Base-by-base conservation (phyloP, 768 basidiomycete genomes). In the Boletus huronensis region DNA sequence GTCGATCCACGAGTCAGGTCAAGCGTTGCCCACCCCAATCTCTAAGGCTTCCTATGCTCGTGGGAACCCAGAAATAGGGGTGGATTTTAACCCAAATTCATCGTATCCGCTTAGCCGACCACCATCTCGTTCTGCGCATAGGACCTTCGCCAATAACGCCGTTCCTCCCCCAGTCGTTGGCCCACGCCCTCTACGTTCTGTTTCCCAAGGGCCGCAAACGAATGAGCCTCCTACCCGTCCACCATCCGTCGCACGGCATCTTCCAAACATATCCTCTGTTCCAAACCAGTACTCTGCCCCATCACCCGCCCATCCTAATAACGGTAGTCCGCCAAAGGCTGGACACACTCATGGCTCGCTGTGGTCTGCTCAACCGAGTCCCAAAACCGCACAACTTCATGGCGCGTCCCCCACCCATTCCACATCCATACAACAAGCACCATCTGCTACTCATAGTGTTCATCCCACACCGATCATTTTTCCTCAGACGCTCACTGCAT, bases 181-280 rank as follows among this genome's bases (percentile, higher is more conserved):
- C 4, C 64, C 65, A 10, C 67, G 71, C 28, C 61, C 71, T 50
- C 34, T 50, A 31, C 70, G 69, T 55, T 65, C 70, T 5, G 49
- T 42, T 50, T 71, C 71, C 16, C 65, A 69, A 26, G 68, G 65
- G 11, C 58, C 48, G 3, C 57, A 62, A 40, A 55, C 62, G 21
- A 63, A 58, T 36, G 71, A 71, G 6, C 46, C 47, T 26, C 44
- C 54, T n/a, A 65, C 64, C 5, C 68, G 66, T 4, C 66, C 68
- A 9, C 64, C 64, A 9, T 70, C 69, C 6, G 46, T 50, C 11
- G 43, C 35, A 38, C 66, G 60, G n/a, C 21, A 58, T 45, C 17
- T 36, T 17, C 36, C 62, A 10, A 32, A 16, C 17, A 29, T 42
- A 14, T 43, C 55, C 25, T 45, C 60, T 21, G 41, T 43, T 31